Base-by-base conservation (phyloP, 2,329 filamentous ascomycete genomes). In the Neofusicoccum parvum region DNA sequence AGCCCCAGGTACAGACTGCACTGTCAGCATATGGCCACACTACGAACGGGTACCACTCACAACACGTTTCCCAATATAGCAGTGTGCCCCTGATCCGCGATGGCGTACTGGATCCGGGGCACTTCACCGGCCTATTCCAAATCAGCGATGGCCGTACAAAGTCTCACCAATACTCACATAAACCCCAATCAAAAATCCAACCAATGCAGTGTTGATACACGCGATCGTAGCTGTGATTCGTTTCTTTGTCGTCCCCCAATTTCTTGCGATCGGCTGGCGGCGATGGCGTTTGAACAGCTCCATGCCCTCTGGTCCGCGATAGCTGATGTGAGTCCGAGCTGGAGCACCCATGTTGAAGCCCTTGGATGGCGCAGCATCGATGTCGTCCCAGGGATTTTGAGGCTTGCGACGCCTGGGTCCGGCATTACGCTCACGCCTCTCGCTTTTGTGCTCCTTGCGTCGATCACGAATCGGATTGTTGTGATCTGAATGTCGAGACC, bases 41-140 rank as follows among this genome's bases (percentile, higher is more conserved):
- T n/a, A 32, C 7, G 14, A 2, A 1, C 23, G 9, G 3, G 11
- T 23, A 5, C 27, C 11, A 71, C 79, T 70, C 68, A 81, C 75
- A 87, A 84, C 15, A 91, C 89, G 70, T 94, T 94, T 3, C 91
- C 91, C 41, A 92, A 81, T 34, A 92, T 87, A 1, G 87, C 84
- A 66, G 86, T 82, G 70, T 92, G 90, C 50, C 86, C 79, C 67
- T 88, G 83, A 70, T 93, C 90, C 27, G 87, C 87, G 68, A 94
- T 86, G 70, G 88, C 88, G 74, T 92, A 92, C 73, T 93, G 90
- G 32, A 94, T 91, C 3, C 88, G 86, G n/a, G 91, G 90, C 0
- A 92, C 90, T 69, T 92, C 85, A 3, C 91, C 91, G 64, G 90
- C 88, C 80, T 80, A 70, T 32, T 2, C 43, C 72, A 37, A 70